Conservation (phyloP, 2,329 filamentous ascomycete genomes). For the Phialocephala subalpina region DNA sequence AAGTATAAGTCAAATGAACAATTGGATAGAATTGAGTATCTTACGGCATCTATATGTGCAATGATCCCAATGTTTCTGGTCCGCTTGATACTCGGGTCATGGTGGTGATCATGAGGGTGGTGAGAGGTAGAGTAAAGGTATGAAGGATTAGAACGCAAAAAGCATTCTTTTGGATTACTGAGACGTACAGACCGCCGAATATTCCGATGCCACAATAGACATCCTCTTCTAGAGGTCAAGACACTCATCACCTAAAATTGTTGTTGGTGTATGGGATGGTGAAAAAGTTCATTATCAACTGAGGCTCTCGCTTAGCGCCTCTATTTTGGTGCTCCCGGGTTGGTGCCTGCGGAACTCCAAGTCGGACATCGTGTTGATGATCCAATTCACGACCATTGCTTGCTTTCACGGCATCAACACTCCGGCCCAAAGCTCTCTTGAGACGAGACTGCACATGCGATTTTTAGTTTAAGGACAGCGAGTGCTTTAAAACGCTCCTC, state of each 20-base stretch:
- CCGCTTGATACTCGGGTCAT: constrained; percentile 50
- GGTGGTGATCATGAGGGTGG: constrained; percentile 16
- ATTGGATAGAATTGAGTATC: constrained; percentile 36
- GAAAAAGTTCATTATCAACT: constrained; percentile 10
- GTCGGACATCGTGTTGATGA: constrained; percentile 16
- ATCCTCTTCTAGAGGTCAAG: constrained; percentile 33
- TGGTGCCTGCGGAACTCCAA: constrained; percentile 22
- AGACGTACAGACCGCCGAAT: constrained; percentile 21
- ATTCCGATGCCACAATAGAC: constrained; percentile 38
- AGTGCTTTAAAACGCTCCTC: constrained; percentile 9
- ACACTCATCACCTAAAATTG: constrained; percentile 40
- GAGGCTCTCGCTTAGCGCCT: constrained; percentile 32
- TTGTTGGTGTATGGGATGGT: constrained; percentile 2
- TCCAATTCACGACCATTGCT: constrained; percentile 17
- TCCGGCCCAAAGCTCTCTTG: constrained; percentile 3
- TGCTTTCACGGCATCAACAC: constrained; percentile 19
- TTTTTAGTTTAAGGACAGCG: neutral
- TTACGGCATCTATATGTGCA: constrained; percentile 91
- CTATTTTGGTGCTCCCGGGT: constrained; percentile 25
- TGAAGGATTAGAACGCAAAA: constrained; percentile 16
- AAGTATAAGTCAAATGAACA: constrained; percentile 17
- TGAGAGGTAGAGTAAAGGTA: constrained; percentile 32
- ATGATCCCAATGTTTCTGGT: constrained; percentile 98
- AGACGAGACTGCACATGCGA: constrained; percentile 14
- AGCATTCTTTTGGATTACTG: constrained; percentile 1